Evolutionary conservation across 202 grass and related monocot genomes (phyloP), one percentile per base, ranked within the genome.

Genomic region (Saccharum hybrid): DNA sequence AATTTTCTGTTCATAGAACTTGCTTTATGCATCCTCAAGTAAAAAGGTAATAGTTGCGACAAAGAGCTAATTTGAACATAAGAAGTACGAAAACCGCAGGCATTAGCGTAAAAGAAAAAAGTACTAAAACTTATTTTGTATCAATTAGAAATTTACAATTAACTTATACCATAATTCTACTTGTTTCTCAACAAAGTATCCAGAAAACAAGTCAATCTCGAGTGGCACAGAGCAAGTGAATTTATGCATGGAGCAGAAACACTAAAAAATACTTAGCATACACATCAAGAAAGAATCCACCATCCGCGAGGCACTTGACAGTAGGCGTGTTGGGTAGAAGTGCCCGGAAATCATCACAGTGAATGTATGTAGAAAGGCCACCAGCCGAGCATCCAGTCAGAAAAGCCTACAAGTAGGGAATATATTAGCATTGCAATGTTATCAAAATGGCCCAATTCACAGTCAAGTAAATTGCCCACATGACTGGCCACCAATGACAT

Each of bases 381-480:
- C 96, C 96, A 88, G 93, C 92, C 8, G 93, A 98, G 72, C 96
- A 98, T 71, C 96, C 93, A 1, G 96, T 95, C 22, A 98, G 89
- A 84, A 98, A 89, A 79, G 93, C 91, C 96, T 98, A 68, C 14
- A 85, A 21, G n/a, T 45, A 14, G 19, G 84, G 72, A 79, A 84
- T 60, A 77, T 65, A 70, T 79, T n/a, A 70, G 45, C 18, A 61
- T 10, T 21, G 18, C 45, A 18, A 66, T 38, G 19, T 14, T 68
- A 66, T 6, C 2, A 63, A 63, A 31, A 31, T 13, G 3, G 45
- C 12, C 45, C n/a, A 30, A 63, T 43, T 28, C 40, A 52, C 49
- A 65, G 16, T 65, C 41, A 36, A 52, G 19, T 52, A 51, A 38
- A 54, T 10, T 52, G 12, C 45, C 19, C 13, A 80, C 10, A 59